These are phyloP conservation scores for Ustilago trichophora DNA, from an alignment of 1,284 basidiomycete species.

Conservation along the genomic window DNA sequence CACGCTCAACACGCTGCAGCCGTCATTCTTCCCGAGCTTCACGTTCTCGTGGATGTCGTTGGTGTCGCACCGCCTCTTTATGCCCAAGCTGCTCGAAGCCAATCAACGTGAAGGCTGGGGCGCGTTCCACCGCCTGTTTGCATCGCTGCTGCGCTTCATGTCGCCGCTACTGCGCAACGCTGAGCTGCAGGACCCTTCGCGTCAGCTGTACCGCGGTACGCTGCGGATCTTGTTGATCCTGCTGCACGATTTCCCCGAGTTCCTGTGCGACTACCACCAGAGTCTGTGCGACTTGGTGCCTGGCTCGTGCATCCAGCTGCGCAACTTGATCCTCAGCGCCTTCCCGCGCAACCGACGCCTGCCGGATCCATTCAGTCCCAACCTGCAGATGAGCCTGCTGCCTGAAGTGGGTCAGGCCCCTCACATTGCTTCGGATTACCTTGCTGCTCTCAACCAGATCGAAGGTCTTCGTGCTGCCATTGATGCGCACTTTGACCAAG, in stretches of 20 bases:
- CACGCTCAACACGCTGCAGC: slow-evolving; percentile 94
- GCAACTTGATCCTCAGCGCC: slow-evolving; percentile 94
- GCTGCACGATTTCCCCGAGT: slow-evolving; percentile 98
- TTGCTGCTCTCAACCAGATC: slow-evolving; percentile 76
- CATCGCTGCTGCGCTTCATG: slow-evolving; percentile 93
- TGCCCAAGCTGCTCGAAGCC: slow-evolving; percentile 89
- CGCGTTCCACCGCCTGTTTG: slow-evolving; percentile 90
- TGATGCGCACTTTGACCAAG: slow-evolving; percentile 37
- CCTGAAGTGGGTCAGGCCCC: slow-evolving; percentile 91
- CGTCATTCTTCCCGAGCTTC: slow-evolving; percentile 95
- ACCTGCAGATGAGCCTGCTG: slow-evolving; percentile 72
- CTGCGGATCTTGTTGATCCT: slow-evolving; percentile 90
- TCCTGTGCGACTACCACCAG: slow-evolving; percentile 96
- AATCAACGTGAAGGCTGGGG: slow-evolving; percentile 92
- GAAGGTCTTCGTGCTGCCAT: slow-evolving; percentile 66
- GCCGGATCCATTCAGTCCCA: slow-evolving; percentile 78
- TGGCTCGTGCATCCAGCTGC: slow-evolving; percentile 89
- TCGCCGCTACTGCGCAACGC: slow-evolving; percentile 86
- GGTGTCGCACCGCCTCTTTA: slow-evolving; percentile 94
- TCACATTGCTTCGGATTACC: slow-evolving; percentile 87
- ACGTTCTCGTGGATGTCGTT: slow-evolving; percentile 98
- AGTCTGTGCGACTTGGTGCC: slow-evolving; percentile 93
- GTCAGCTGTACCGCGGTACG: slow-evolving; percentile 90
- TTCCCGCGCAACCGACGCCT: slow-evolving; percentile 85
- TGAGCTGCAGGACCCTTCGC: slow-evolving; percentile 82